Evolutionary conservation across 2,329 filamentous ascomycete genomes (phyloP).

Genomic region (Huntiella bhutanensis): DNA sequence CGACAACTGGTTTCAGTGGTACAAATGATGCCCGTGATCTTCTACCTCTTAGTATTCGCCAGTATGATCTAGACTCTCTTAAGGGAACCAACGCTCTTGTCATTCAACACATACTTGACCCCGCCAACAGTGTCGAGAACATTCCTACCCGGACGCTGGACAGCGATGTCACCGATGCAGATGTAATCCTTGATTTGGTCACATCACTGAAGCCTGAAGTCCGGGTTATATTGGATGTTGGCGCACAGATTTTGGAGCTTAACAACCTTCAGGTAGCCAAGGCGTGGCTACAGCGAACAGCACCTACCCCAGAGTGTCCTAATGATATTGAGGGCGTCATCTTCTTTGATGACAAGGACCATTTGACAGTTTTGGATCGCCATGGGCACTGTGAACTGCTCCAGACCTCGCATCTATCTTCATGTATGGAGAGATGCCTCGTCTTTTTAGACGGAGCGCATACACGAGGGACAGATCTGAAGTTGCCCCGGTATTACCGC

Average conservation of each 20-base stretch:
- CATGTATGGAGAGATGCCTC: conserved; percentile 37
- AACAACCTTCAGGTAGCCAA: conserved; percentile 34
- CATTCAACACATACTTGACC: conserved; percentile 36
- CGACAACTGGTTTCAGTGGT: conserved; percentile 49
- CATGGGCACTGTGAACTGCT: conserved; percentile 28
- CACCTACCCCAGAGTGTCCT: neutral
- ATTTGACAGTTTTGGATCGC: conserved; percentile 33
- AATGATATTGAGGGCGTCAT: conserved; percentile 21
- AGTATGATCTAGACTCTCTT: conserved; percentile 35
- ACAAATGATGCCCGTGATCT: conserved; percentile 44
- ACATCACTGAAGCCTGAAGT: conserved; percentile 20
- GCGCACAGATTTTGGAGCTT: conserved; percentile 48
- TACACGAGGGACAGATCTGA: conserved; percentile 50
- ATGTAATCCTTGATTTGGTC: conserved; percentile 27
- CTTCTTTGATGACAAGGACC: conserved; percentile 37
- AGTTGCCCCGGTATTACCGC: conserved; percentile 35
- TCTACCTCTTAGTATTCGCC: conserved; percentile 35
- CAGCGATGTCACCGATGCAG: conserved; percentile 17
- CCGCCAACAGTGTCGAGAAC: conserved; percentile 27
- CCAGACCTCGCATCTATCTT: conserved; percentile 36
- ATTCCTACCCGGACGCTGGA: conserved; percentile 13
- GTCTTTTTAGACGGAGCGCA: conserved; percentile 55
- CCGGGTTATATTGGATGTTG: conserved; percentile 50
- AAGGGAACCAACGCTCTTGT: conserved; percentile 51
- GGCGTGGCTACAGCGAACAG: conserved; percentile 28